Evolutionary conservation across 139 green algal species (phyloP).

Genomic region (Chlamydomonas asymmetrica): DNA sequence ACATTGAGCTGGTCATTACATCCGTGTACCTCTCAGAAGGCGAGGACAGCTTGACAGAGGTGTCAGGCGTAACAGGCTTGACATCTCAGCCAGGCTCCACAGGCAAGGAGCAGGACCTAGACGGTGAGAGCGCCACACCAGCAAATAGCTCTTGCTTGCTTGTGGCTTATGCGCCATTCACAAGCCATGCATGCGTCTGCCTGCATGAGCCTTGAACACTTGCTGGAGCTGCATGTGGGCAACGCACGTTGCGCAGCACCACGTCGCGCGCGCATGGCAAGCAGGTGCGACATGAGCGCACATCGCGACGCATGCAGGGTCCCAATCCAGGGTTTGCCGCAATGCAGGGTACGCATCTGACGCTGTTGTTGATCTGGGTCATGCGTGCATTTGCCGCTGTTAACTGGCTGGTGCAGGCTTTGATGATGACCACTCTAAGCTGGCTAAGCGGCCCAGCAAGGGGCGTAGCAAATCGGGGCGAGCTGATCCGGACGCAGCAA

Average conservation of each 20-base stretch:
- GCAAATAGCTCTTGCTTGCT: neutral
- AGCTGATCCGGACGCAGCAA: too few relatives aligned
- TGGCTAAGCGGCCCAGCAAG: conserved; percentile 9
- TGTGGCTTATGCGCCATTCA: neutral
- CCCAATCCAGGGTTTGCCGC: too few relatives aligned
- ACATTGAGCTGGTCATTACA: conserved; percentile 44
- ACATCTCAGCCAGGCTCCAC: conserved; percentile 30
- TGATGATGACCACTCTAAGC: conserved; percentile 12
- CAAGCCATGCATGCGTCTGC: too few relatives aligned
- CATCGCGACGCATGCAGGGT: too few relatives aligned
- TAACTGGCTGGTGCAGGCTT: conserved; percentile 28
- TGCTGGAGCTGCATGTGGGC: too few relatives aligned
- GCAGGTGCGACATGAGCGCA: too few relatives aligned
- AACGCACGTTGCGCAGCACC: too few relatives aligned
- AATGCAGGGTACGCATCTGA: too few relatives aligned
- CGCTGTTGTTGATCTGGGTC: neutral
- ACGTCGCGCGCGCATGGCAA: too few relatives aligned
- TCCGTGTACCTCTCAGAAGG: conserved; percentile 28
- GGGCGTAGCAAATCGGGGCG: too few relatives aligned
- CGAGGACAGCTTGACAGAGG: conserved; percentile 48
- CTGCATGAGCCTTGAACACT: too few relatives aligned
- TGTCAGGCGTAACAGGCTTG: conserved; percentile 52
- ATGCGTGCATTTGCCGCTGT: neutral
- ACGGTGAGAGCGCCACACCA: conserved; percentile 25
- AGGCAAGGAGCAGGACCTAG: conserved; percentile 44